A percentile compares a stretch with the other conserved stretches of the same genome.
Conservation (phyloP, 2,329 filamentous ascomycete genomes). For the Colletotrichum eleusines region DNA sequence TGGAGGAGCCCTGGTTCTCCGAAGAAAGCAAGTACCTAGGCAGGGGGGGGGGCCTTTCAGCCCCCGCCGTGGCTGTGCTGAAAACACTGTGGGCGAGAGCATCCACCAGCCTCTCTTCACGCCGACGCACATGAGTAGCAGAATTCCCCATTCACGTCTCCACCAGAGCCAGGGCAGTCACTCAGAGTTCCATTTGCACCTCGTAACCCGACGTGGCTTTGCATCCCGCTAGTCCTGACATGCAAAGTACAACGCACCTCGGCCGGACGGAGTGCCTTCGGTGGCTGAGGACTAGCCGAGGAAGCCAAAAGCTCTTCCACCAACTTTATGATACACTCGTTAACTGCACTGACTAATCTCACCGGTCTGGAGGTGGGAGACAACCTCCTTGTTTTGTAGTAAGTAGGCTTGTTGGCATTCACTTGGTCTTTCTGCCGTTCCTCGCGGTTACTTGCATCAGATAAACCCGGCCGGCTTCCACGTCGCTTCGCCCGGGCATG, state of each 20-base stretch:
- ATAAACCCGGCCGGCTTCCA: slow-evolving; percentile 1
- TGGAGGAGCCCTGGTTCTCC: slow-evolving; percentile 16
- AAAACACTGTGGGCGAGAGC: slow-evolving; percentile 12
- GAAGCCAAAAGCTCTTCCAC: not conserved
- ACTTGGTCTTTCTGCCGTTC: not conserved
- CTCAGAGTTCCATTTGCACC: slow-evolving; percentile 15
- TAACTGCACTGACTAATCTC: not conserved
- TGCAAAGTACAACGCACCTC: slow-evolving; percentile 8
- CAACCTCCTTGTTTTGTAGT: not conserved
- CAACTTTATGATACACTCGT: not conserved
- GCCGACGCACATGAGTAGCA: not conserved
- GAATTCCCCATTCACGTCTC: not conserved
- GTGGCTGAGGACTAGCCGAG: slow-evolving; percentile 9
- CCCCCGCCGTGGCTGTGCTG: slow-evolving; percentile 40
- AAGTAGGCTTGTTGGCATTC: not conserved
- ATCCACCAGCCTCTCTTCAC: slow-evolving; percentile 25
- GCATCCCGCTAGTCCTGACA: slow-evolving; percentile 13
- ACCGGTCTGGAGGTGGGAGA: not conserved
- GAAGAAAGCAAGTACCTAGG: slow-evolving; percentile 24
- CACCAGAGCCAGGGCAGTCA: not conserved
- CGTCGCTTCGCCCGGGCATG: not conserved
- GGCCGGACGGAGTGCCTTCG: slow-evolving; percentile 4
- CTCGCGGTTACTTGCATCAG: not conserved
- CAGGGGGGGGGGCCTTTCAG: slow-evolving; percentile 26
- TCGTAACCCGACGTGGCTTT: slow-evolving; percentile 39